phyloP scores from a whole-genome alignment of 441 rosid genomes.

The Flueggea neowawraea region DNA sequence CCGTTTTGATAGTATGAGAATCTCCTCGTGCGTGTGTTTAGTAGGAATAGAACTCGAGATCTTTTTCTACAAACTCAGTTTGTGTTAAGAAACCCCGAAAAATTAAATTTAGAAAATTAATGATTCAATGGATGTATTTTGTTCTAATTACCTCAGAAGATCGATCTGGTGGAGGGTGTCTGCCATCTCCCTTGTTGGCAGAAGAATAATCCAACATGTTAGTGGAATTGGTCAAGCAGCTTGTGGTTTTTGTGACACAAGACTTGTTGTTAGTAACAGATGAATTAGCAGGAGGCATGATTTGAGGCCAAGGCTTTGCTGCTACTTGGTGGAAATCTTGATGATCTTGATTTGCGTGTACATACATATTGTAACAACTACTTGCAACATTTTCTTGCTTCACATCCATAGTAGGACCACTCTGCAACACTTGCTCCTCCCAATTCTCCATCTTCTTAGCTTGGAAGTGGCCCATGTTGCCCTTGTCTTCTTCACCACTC shows the following conservation, averaged over 20 bases:
- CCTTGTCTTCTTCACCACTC: constrained; percentile 54
- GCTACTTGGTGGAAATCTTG: constrained; percentile 21
- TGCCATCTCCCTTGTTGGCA: constrained; percentile 45
- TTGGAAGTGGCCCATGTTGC: constrained; percentile 46
- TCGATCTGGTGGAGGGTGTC: constrained; percentile 71
- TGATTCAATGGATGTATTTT: neutral
- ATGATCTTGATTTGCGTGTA: constrained; percentile 39
- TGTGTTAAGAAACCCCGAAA: no score
- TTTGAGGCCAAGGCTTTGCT: constrained; percentile 38
- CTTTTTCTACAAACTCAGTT: no score
- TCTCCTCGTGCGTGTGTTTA: no score
- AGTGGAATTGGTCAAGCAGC: constrained; percentile 30
- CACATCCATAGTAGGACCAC: constrained; percentile 35
- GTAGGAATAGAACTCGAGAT: no score
- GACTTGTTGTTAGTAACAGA: constrained; percentile 51
- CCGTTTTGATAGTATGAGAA: no score
- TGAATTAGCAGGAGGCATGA: constrained; percentile 42
- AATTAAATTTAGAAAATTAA: neutral
- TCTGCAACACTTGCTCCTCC: constrained; percentile 67
- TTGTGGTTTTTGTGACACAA: constrained; percentile 41
- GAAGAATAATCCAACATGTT: constrained; percentile 87
- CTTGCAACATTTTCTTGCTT: constrained; percentile 69
- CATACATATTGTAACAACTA: constrained; percentile 31
- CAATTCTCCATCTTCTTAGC: constrained; percentile 65
- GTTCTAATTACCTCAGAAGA: constrained; percentile 61